Base-by-base conservation (phyloP, 1,139 yeast species). In the Candida dubliniensis region DNA sequence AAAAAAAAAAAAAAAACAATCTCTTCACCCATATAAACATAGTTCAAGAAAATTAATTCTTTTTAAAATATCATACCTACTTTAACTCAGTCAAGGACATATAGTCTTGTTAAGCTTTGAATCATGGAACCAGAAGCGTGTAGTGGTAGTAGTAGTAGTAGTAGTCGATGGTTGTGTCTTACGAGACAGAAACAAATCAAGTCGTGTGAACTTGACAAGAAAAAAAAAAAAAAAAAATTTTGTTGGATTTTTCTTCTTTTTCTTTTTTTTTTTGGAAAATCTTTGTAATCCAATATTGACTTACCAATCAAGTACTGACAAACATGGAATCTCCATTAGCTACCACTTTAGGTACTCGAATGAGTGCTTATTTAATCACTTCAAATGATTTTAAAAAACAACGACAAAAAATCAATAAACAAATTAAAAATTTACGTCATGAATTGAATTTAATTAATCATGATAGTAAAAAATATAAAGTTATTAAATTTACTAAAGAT, bases 351-450 rank as follows among this genome's bases (percentile, higher is more conserved):
- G 82, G 82, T 29, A 72, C 69, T 24, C 73, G 82, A 45, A 61
- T 71, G 58, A 64, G 67, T 47, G 76, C 79, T 2, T 75, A 71
- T 51, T 71, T 82, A 41, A 74, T 73, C 45, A 70, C 79, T 3
- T 65, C 79, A 1, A 79, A 73, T 23, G 84, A 79, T 50, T 78
- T 59, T 54, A 76, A 69, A 45, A 77, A 73, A 48, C 76, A 77
- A 51, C 69, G 84, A 58, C 65, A 64, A 43, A 62, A 69, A 45
- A 52, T 74, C 43, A 74, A 71, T 50, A 76, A 77, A 52, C 68
- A 73, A 46, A 62, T 85, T 38, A 74, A 76, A 34, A 76, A 76
- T 48, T 66, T 82, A 48, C 84, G 88, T 57, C 80, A 75, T 47
- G 76, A 76, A 18, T 67, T 84, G 47, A 71, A 71, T 41, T 65